Evolutionary conservation across 371 early-diverging fungal species (phyloP), one percentile per base, ranked within the genome.

Genomic region (Saksenaea vasiformis): DNA sequence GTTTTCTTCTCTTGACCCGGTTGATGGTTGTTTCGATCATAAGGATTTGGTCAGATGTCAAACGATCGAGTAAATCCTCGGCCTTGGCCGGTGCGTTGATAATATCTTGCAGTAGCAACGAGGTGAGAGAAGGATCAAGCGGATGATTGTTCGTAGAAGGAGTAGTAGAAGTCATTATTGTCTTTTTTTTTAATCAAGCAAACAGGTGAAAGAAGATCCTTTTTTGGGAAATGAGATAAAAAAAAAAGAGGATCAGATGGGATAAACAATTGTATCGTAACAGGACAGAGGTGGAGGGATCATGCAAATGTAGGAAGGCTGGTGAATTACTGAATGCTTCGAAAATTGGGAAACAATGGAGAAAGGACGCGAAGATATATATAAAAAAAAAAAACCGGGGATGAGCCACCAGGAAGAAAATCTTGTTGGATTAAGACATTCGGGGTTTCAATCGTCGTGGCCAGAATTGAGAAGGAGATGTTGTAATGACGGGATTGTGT

Each of bases 1-100:
- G 63, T 57, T 79, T 80, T 67, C 77, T 68, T 54, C 71, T 71
- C 64, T 80, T 80, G 44, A 75, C 69, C 22, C 74, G 62, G 34
- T 61, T 69, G 34, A 80, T 68, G 17, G 77, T 80, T 28, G 68
- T 61, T 59, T 80, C 77, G 39, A 80, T 75, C 68, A 71, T 64
- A 3, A 60, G 57, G 24, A 80, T 71, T 61, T 80, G 80, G 34
- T 77, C 80, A 22, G 70, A 60, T 2, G 77, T 73, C 31, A 80
- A 65, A 3, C 47, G 57, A 56, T 74, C 77, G 14, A 80, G 62
- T 9, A 73, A 68, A 17, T 67, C 68, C 58, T 80, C 80, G 19
- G 76, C 73, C 56, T 80, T 73, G 27, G 66, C 47, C 19, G 80
- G 71, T 28, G 80, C 68, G 37, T 66, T 66, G 17, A 80, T 65